Evolutionary conservation across 2,329 filamentous ascomycete genomes (phyloP).

Genomic region (Sporothrix luriei): DNA sequence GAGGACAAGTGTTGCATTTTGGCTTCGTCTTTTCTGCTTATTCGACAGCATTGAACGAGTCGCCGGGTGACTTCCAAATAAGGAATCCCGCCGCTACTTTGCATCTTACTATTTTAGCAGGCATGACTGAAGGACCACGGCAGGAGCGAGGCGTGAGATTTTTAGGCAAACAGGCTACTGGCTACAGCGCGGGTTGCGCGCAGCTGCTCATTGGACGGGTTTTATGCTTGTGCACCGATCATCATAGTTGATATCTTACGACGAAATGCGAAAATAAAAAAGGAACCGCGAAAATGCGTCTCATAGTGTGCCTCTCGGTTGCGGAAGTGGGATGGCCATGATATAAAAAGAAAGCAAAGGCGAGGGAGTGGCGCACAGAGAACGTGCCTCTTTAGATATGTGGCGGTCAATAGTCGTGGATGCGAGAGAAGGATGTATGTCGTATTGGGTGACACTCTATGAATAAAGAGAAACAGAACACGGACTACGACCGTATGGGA

Average conservation of each 20-base stretch:
- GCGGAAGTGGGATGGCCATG: neutral
- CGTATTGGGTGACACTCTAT: neutral
- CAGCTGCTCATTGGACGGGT: slow-evolving; percentile 1
- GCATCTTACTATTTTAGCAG: neutral
- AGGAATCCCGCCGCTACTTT: slow-evolving; percentile 2
- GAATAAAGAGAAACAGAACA: slow-evolving; percentile 3
- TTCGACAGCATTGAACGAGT: neutral
- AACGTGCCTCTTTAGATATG: neutral
- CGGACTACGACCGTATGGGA: neutral
- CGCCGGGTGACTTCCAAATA: neutral
- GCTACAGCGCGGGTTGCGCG: neutral
- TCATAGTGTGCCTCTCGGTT: neutral
- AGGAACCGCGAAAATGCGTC: neutral
- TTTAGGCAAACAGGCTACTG: neutral
- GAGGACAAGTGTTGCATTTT: neutral
- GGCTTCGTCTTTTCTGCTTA: neutral
- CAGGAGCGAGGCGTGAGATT: neutral
- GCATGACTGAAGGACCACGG: no score
- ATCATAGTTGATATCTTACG: neutral
- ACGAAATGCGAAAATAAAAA: neutral
- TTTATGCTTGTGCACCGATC: neutral
- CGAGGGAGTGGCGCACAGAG: neutral
- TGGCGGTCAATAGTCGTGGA: slow-evolving; percentile 1
- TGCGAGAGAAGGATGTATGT: neutral
- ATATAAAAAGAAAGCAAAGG: slow-evolving; percentile 8